Percentiles rank a stretch among this genome's conserved stretches.
Conservation (phyloP, 768 basidiomycete species). For the Naganishia onofrii region DNA sequence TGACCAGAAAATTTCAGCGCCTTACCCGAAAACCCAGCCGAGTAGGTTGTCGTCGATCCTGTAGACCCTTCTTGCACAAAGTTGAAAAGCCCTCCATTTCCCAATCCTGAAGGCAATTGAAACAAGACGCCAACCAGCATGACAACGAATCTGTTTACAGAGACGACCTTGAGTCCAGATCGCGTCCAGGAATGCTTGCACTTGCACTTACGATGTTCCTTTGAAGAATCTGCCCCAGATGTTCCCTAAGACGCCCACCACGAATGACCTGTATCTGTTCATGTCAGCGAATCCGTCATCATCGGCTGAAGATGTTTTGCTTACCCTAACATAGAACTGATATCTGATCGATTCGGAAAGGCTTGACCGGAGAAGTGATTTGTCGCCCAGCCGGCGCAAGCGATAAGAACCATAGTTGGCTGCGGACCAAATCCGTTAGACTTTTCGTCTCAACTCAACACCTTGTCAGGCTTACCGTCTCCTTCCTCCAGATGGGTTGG, state of each 20-base stretch:
- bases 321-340: slow-evolving; percentile 71
- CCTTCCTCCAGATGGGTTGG: slow-evolving; percentile 53
- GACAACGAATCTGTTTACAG: slow-evolving; percentile 62
- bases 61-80: slow-evolving; percentile 45
- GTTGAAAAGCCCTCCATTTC: slow-evolving; percentile 72
- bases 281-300: not conserved
- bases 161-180: slow-evolving; percentile 37
- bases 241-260: slow-evolving; percentile 75
- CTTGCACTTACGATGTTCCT: slow-evolving; percentile 51
- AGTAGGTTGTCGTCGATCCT: slow-evolving; percentile 57
- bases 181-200: not conserved
- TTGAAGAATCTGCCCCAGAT: slow-evolving; percentile 70
- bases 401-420: slow-evolving; percentile 58
- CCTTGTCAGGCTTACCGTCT: slow-evolving; percentile 36
- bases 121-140: slow-evolving; percentile 79
- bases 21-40: slow-evolving; percentile 58
- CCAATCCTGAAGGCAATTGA: slow-evolving; percentile 78
- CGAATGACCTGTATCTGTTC: slow-evolving; percentile 60
- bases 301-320: slow-evolving; percentile 31
- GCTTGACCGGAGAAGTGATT: slow-evolving; percentile 41
- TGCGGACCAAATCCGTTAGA: slow-evolving; percentile 18
- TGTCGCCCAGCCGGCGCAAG: slow-evolving; percentile 67
- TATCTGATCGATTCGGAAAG: slow-evolving; percentile 69
- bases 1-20: not conserved
- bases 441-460: not conserved